Evolutionary conservation across 768 basidiomycete species (phyloP), one percentile per base, ranked within the genome.

Genomic region (Cyclocybe aegerita): DNA sequence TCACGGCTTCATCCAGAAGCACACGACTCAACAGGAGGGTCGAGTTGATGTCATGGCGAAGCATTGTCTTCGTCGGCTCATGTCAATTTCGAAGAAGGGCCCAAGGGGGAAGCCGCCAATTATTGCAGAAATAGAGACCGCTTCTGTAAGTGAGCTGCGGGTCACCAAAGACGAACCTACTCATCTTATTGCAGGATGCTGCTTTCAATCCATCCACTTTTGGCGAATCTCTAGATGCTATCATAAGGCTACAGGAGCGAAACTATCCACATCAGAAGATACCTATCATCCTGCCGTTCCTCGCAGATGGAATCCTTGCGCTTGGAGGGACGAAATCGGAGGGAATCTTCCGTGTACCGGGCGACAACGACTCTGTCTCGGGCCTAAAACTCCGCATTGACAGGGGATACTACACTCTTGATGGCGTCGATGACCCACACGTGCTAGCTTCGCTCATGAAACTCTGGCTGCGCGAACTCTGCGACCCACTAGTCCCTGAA

Each of bases 181-280:
- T 46, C 61, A 48, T n/a, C 33, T 30, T 49, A 8, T 30, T 46
- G 7, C 60, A 90, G 82, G 92, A 94, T 59, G 93, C 93, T 23
- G 93, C 95, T 7, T 98, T 97, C 72, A 90, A 94, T 56, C 93
- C 94, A 0, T 94, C 92, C 1, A 93, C 90, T 1, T 98, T 97
- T 60, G 93, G 93, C 10, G 93, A 95, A 72, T 86, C 90, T 0
- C 75, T 98, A 9, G 89, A 90, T 55, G 84, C 84, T 17, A 88
- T 93, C 52, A 86, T 90, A 69, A 77, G 88, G 39, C 72, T 93
- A 8, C 94, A 97, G 69, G 85, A 86, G 61, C 82, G 90, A 37
- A 91, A 87, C 44, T 95, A 96, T 60, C 90, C 93, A 2, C 74
- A 81, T 47, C 83, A 88, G 58, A 88, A 85, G 65, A 85, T 96